Evolutionary conservation across 352 stramenopile genomes (phyloP).

Genomic region (Pythium aquatile): DNA sequence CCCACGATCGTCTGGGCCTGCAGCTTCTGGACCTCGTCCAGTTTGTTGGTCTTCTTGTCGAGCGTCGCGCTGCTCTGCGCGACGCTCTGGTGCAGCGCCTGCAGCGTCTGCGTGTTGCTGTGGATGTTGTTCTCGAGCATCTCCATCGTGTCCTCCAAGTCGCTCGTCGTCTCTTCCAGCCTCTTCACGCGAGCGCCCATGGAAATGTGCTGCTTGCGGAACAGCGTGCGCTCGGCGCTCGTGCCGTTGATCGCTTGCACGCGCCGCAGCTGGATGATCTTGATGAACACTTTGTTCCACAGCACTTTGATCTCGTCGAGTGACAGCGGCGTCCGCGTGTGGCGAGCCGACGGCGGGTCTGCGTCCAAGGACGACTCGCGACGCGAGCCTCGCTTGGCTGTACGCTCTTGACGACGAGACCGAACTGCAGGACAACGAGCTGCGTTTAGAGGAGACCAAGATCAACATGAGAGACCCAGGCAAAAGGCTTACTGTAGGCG

Average conservation of each 20-base stretch:
- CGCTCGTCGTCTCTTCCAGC: slow-evolving; percentile 48
- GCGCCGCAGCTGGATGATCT: slow-evolving; percentile 53
- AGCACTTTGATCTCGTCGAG: slow-evolving; percentile 36
- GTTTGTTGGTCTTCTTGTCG: slow-evolving; percentile 37
- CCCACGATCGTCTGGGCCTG: slow-evolving; percentile 46
- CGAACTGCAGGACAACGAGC: slow-evolving; percentile 22
- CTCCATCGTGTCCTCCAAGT: slow-evolving; percentile 53
- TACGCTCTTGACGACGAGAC: slow-evolving; percentile 32
- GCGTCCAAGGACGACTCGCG: slow-evolving; percentile 8
- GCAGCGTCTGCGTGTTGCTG: slow-evolving; percentile 37
- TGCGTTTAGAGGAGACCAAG: background rate
- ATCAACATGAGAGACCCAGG: background rate
- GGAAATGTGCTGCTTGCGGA: slow-evolving; percentile 59
- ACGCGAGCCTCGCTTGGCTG: slow-evolving; percentile 25
- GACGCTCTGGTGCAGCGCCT: slow-evolving; percentile 36
- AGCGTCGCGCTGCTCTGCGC: slow-evolving; percentile 38
- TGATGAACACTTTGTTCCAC: slow-evolving; percentile 50
- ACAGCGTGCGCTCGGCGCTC: slow-evolving; percentile 48
- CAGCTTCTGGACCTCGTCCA: slow-evolving; percentile 41
- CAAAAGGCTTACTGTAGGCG: slow-evolving; percentile 23
- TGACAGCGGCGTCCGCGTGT: slow-evolving; percentile 32
- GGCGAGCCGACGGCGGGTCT: background rate
- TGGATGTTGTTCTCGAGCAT: slow-evolving; percentile 44
- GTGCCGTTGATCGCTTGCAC: slow-evolving; percentile 53
- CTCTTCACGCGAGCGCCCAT: slow-evolving; percentile 60